Conservation (phyloP, 2,329 filamentous ascomycete genomes). For the Pseudogymnoascus sp. region DNA sequence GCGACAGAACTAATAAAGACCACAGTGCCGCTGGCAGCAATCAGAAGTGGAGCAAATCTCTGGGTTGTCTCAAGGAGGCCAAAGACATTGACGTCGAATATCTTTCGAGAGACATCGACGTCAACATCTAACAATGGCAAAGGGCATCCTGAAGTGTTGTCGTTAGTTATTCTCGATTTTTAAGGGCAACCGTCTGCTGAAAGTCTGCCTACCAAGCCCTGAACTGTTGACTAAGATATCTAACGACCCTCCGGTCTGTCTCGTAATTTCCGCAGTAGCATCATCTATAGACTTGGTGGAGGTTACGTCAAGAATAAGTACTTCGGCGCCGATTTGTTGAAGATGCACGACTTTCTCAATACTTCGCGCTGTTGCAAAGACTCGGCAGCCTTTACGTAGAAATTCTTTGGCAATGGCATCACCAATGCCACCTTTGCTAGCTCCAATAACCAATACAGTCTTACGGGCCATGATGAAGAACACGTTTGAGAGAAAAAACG, state of each 20-base stretch:
- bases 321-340: slow-evolving; percentile 23
- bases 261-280: slow-evolving; percentile 27
- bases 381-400: slow-evolving; percentile 29
- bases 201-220: slow-evolving; percentile 21
- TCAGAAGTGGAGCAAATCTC: slow-evolving; percentile 26
- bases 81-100: slow-evolving; percentile 29
- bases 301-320: slow-evolving; percentile 34
- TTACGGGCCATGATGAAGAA: neutral
- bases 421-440: slow-evolving; percentile 30
- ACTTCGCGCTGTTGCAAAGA: slow-evolving; percentile 35
- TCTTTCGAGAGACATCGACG: slow-evolving; percentile 20
- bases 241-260: slow-evolving; percentile 30
- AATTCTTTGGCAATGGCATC: slow-evolving; percentile 33
- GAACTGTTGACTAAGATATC: slow-evolving; percentile 40
- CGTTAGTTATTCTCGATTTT: slow-evolving; percentile 17
- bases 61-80: slow-evolving; percentile 26
- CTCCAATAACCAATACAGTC: slow-evolving; percentile 30
- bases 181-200: neutral
- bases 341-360: slow-evolving; percentile 28
- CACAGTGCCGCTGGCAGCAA: slow-evolving; percentile 35
- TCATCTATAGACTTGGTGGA: slow-evolving; percentile 28
- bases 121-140: slow-evolving; percentile 29
- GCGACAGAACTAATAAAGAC: slow-evolving; percentile 33
- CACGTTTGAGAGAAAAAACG: neutral
- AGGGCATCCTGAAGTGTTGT: slow-evolving; percentile 17